Base-by-base conservation (phyloP, 2,329 filamentous ascomycete genomes). In the Volutella citrinella region DNA sequence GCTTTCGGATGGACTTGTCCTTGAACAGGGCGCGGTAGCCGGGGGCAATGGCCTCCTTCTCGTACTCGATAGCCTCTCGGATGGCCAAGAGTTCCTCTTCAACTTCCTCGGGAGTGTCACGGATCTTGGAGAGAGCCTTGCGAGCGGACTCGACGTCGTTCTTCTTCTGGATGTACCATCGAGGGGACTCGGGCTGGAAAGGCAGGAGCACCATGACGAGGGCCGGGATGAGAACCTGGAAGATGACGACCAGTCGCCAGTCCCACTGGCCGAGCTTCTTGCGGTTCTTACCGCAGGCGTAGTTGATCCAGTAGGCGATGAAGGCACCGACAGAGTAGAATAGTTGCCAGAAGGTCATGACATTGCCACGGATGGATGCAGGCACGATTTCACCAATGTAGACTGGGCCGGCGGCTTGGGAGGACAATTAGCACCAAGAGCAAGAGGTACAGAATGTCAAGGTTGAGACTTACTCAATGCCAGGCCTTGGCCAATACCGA, bases 241-340 rank as follows among this genome's bases (percentile, higher is more conserved):
- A 85, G 42, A 87, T 78, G 43, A 85, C 76, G 11, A 86, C 78
- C 66, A 84, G 75, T 49, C 74, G 77, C 82, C 82, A 86, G 59
- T 85, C 80, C 82, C 82, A 85, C 47, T 87, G 68, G 23, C 82
- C 82, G 6, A 85, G 70, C 25, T 48, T 63, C 25, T 63, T 48
- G 26, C 66, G 64, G 57, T 83, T 63, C 51, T 77, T 67, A 21
- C 70, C 69, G 54, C 76, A 78, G 12, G 72, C 80, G 46, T 74
- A 85, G 55, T 79, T 80, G 53, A 84, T 76, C 80, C 58, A 61
- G 49, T 58, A 61, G 10, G 56, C 55, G 30, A 61, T 57, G 39
- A 81, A 82, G 11, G 69, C 74, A 15, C 78, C 78, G 29, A 81
- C 78, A 1, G 66, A 76, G 59, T 80, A 83, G 61, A 79, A 80